A percentile compares a stretch with the other conserved stretches of the same genome.
Conservation (phyloP, 306 rosid species). For the Astragalus membranaceus region DNA sequence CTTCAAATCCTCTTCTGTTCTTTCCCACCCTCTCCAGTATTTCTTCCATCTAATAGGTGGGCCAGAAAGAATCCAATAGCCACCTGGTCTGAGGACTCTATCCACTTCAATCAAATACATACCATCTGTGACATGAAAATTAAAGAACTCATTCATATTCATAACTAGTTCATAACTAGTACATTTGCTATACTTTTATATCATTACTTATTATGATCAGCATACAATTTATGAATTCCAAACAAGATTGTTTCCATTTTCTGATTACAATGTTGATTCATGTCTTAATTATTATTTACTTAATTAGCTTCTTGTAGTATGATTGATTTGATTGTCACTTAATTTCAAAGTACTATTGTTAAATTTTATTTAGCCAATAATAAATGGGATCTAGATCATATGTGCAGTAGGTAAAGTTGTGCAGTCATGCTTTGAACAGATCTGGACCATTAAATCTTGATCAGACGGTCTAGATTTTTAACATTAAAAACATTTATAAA, state of each 20-base stretch:
- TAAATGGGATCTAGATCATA: too few relatives aligned
- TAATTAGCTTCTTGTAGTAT: background rate
- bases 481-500: too few relatives aligned
- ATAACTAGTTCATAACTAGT: background rate
- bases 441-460: too few relatives aligned
- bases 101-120: constrained; percentile 85
- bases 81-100: constrained; percentile 89
- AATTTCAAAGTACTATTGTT: background rate
- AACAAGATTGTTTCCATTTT: background rate
- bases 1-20: constrained; percentile 76
- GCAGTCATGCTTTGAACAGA: too few relatives aligned
- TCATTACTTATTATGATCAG: background rate
- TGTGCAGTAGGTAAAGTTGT: too few relatives aligned
- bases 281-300: background rate
- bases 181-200: background rate
- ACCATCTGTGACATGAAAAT: constrained; percentile 49
- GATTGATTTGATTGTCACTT: background rate
- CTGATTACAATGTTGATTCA: background rate
- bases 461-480: too few relatives aligned
- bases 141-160: background rate
- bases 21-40: constrained; percentile 92
- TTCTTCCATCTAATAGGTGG: constrained; percentile 88
- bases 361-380: background rate
- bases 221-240: background rate
- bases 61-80: constrained; percentile 96